Evolutionary conservation across 305 asterid species (phyloP).

Genomic region (Fraxinus xanthoxyloides): DNA sequence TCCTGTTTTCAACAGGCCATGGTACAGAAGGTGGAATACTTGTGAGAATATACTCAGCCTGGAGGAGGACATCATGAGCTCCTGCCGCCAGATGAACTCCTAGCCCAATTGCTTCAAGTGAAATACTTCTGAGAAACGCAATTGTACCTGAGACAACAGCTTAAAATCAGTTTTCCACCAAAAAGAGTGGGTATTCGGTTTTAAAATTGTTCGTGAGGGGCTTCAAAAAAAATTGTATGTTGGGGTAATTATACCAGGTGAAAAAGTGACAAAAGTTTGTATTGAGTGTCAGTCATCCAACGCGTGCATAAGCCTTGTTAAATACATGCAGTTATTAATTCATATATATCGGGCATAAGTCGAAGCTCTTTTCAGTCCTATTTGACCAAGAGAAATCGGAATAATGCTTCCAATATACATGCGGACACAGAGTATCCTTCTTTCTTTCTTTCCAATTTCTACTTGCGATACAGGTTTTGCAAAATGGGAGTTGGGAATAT

Average conservation of each 20-base stretch:
- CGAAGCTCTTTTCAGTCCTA: not conserved
- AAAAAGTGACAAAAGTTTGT: not conserved
- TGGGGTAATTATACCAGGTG: not conserved
- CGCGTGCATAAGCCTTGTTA: not conserved
- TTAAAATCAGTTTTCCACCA: constrained; percentile 16
- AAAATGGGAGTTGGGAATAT: not conserved
- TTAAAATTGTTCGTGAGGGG: not conserved
- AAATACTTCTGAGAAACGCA: constrained; percentile 88
- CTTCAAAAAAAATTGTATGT: not conserved
- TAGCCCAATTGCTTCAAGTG: constrained; percentile 93
- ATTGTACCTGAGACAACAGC: constrained; percentile 61
- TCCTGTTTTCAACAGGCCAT: constrained; percentile 62
- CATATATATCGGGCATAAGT: not conserved
- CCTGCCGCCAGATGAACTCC: constrained; percentile 98
- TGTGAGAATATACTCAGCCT: constrained; percentile 83
- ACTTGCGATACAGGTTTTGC: not conserved
- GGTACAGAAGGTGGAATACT: constrained; percentile 87
- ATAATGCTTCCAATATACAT: not conserved
- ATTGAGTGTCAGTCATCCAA: not conserved
- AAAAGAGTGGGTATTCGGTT: not conserved
- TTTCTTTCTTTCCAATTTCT: not conserved
- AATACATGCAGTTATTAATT: not conserved
- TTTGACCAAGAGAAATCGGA: not conserved
- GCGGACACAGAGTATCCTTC: not conserved
- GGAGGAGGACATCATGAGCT: constrained; percentile 88